Percentiles rank a stretch among this genome's conserved stretches.
Evolutionary conservation across 1,139 yeast species (phyloP).

Genomic region (Debaryomyces fabryi): DNA sequence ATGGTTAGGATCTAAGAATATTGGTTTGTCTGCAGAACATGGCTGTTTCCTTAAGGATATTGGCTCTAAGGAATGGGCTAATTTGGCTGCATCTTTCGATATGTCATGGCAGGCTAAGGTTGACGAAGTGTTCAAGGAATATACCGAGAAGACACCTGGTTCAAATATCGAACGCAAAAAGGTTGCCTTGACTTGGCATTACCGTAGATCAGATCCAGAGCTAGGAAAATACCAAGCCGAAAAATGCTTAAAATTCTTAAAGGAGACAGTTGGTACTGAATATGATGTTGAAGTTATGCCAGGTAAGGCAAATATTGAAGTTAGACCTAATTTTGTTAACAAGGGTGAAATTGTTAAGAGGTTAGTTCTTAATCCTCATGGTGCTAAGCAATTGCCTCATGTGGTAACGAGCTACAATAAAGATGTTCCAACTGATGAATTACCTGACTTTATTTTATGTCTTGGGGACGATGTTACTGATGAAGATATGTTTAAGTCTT

Average conservation of each 20-base stretch:
- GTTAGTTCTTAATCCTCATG: conserved; percentile 66
- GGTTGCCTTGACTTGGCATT: conserved; percentile 98
- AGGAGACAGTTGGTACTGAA: conserved; percentile 58
- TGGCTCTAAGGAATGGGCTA: conserved; percentile 69
- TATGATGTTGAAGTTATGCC: conserved; percentile 96
- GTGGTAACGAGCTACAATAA: conserved; percentile 25
- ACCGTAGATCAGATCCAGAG: conserved; percentile 91
- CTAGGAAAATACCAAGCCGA: conserved; percentile 86
- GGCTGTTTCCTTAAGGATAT: conserved; percentile 90
- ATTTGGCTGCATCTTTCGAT: conserved; percentile 78
- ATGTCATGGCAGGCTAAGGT: conserved; percentile 94
- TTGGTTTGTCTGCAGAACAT: conserved; percentile 95
- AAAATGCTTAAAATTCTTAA: conserved; percentile 67
- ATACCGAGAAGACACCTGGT: conserved; percentile 90
- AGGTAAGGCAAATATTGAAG: conserved; percentile 91
- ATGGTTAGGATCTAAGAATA: conserved; percentile 75
- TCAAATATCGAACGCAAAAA: conserved; percentile 83
- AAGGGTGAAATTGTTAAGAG: conserved; percentile 95
- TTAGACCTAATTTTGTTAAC: conserved; percentile 89
- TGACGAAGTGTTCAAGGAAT: conserved; percentile 67
- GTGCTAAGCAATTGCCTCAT: conserved; percentile 43
- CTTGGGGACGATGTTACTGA: conserved; percentile 96
- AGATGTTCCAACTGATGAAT: conserved; percentile 45
- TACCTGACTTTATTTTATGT: conserved; percentile 85
- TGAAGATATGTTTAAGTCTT: conserved; percentile 91